Percentiles rank a stretch among this genome's conserved stretches.
phyloP scores from a whole-genome alignment of 306 rosid species.

The Herpetospermum pedunculosum region DNA sequence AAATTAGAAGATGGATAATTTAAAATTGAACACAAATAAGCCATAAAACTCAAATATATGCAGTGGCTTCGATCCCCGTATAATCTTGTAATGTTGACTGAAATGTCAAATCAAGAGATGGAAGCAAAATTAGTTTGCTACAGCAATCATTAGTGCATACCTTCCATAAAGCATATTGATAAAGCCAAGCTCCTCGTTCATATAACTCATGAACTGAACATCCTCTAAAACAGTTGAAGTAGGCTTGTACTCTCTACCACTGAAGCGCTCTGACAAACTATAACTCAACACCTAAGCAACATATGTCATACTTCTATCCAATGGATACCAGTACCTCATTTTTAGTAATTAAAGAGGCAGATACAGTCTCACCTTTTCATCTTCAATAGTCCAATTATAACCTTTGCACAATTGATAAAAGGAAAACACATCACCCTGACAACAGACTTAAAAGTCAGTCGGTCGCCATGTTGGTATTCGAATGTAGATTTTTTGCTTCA shows the following conservation, averaged over 20 bases:
- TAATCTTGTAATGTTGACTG: background rate
- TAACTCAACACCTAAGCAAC: slow-evolving; percentile 63
- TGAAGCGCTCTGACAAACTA: slow-evolving; percentile 26
- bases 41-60: background rate
- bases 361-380: slow-evolving; percentile 49
- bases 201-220: slow-evolving; percentile 29
- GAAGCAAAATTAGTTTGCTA: background rate
- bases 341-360: background rate
- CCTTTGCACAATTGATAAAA: slow-evolving; percentile 79
- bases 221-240: slow-evolving; percentile 28
- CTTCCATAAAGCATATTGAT: slow-evolving; percentile 73
- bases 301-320: slow-evolving; percentile 11
- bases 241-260: slow-evolving; percentile 22
- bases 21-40: background rate
- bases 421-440: slow-evolving; percentile 74
- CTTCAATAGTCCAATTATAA: slow-evolving; percentile 81
- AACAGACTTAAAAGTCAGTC: slow-evolving; percentile 13
- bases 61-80: background rate
- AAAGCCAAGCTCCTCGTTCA: slow-evolving; percentile 54
- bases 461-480: background rate
- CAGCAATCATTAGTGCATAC: slow-evolving; percentile 18
- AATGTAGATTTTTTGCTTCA: background rate
- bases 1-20: background rate
- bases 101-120: background rate
- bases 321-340: background rate